These are phyloP conservation scores for Fusarium torulosum DNA, from an alignment of 2,329 filamentous ascomycete genomes.

Conservation along the genomic window DNA sequence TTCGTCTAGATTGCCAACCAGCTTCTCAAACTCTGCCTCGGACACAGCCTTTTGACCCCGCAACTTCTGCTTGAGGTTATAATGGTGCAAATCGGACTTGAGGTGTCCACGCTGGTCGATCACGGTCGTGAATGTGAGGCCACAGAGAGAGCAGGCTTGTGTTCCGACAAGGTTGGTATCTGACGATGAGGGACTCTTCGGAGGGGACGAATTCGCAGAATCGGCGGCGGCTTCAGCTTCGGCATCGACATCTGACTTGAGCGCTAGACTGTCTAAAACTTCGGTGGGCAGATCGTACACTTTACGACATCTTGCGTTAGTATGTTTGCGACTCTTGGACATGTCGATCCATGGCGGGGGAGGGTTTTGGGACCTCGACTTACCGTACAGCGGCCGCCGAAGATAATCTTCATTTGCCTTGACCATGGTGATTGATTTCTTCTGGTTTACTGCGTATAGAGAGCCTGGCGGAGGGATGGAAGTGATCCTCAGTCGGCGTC, in stretches of 20 bases:
- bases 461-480: not conserved
- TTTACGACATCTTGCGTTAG: constrained; percentile 57
- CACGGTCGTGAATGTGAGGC: constrained; percentile 76
- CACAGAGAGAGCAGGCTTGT: constrained; percentile 85
- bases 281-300: constrained; percentile 86
- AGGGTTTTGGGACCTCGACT: constrained; percentile 20
- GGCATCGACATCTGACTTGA: constrained; percentile 53
- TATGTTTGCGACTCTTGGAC: constrained; percentile 9
- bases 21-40: constrained; percentile 86
- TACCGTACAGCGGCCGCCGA: constrained; percentile 66
- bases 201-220: constrained; percentile 40
- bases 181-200: constrained; percentile 44
- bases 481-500: not conserved
- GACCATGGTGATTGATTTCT: constrained; percentile 48
- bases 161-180: constrained; percentile 66
- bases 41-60: constrained; percentile 78
- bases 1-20: constrained; percentile 89
- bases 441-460: not conserved
- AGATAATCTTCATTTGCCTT: constrained; percentile 61
- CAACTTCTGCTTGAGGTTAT: constrained; percentile 93
- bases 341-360: constrained; percentile 29
- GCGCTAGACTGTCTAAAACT: constrained; percentile 75
- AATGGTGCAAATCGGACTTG: constrained; percentile 90
- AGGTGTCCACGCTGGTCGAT: constrained; percentile 88
- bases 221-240: constrained; percentile 41